These are phyloP conservation scores for Diospyros kaki DNA, from an alignment of 148 eudicot species.

Conservation along the genomic window DNA sequence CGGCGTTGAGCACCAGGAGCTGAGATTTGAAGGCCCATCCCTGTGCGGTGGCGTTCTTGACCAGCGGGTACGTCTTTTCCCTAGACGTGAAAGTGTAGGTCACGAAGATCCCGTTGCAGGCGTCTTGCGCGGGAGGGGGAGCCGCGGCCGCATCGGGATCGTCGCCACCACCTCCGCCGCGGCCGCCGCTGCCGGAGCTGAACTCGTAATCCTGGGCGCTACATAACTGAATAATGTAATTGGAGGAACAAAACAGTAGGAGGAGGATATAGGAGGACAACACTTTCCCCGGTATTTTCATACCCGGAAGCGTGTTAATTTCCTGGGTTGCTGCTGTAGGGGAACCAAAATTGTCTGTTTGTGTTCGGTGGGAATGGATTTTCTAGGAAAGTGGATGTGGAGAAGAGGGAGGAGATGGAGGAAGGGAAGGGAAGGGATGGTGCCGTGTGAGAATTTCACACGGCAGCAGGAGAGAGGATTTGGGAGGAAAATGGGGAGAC, in stretches of 20 bases:
- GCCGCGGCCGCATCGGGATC: background rate
- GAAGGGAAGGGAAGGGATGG: no score
- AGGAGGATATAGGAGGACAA: background rate
- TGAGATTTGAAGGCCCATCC: conserved; percentile 48
- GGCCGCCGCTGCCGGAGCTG: background rate
- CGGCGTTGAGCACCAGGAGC: conserved; percentile 35
- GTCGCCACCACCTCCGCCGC: background rate
- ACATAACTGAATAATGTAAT: background rate
- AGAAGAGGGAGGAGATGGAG: no score
- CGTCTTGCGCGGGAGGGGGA: conserved; percentile 20
- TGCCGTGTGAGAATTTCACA: background rate
- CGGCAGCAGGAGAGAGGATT: no score
- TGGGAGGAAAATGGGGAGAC: background rate
- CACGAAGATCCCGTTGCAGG: conserved; percentile 43
- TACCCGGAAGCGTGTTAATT: conserved; percentile 9
- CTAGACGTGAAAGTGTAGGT: conserved; percentile 36
- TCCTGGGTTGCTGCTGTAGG: no score
- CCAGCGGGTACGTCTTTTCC: conserved; percentile 37
- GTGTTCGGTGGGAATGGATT: background rate
- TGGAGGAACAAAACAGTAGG: background rate
- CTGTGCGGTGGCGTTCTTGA: conserved; percentile 50
- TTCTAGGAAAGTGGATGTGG: no score
- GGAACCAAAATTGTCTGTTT: background rate
- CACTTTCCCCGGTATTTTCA: conserved; percentile 27
- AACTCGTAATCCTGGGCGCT: conserved; percentile 12